Evolutionary conservation across 169 alveolate species (phyloP), one percentile per base, ranked within the genome.

Genomic region (Plasmodium gonderi): DNA sequence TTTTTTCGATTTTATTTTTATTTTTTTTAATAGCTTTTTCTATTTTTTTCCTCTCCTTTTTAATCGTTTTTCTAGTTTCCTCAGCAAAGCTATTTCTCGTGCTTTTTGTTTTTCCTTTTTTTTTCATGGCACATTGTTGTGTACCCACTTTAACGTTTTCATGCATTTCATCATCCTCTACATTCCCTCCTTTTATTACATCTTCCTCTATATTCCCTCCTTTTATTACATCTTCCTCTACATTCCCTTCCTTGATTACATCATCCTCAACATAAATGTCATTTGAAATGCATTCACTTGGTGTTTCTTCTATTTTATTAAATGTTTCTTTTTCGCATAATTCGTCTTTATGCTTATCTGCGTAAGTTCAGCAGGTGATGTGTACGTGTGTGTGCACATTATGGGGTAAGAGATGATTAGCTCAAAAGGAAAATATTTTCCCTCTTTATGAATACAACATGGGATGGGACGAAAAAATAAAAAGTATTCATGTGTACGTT

Each of bases 51-150:
- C 60, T 82, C 42, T 82, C 92, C 77, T 82, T 72, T 47, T 82
- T 36, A 69, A 82, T 82, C 77, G 31, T 72, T 82, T 72, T 45
- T 69, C 23, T 45, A n/a, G 51, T 72, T 40, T 82, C 92, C 33
- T 82, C 82, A 26, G 75, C 92, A 75, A 42, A 36, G 44, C 51
- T 69, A 68, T 47, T 82, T 47, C n/a, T 33, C 4, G 9, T 23
- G 20, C 60, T 69, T 69, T 69, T 69, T 45, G 36, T 69, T 31
- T 69, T 82, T 60, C 33, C 60, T 26, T 77, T 77, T 26, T 77
- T 77, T 44, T 69, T 82, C 14, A 47, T 29, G n/a, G 49, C 38
- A 26, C 31, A 49, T 8, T 51, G 51, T 26, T 82, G 54, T 49
- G 67, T 23, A 60, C 29, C 40, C 44, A 20, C 79, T 3, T 29